These are phyloP conservation scores for Solanum pinnatisectum DNA, from an alignment of 257 asterid species.

Conservation along the genomic window DNA sequence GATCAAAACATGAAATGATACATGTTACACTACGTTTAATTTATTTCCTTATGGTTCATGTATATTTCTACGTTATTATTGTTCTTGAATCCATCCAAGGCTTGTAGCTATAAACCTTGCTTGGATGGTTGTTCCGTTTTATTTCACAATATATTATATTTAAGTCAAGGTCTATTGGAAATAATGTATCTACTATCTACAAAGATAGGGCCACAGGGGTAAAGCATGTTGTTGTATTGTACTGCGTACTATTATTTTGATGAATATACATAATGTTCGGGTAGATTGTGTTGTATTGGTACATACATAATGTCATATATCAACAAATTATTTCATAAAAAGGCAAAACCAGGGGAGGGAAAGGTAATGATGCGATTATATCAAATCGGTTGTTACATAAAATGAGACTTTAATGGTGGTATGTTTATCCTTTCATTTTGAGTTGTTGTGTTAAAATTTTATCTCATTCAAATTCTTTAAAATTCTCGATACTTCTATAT, in stretches of 20 bases:
- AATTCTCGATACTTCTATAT: too few species aligned
- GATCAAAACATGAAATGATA: background rate
- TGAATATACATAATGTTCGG: background rate
- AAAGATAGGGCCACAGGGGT: background rate
- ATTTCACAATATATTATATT: background rate
- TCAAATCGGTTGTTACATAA: background rate
- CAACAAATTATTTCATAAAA: too few species aligned
- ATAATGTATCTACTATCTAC: fast-evolving
- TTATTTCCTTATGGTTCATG: background rate
- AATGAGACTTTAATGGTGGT: background rate
- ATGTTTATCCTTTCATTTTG: background rate
- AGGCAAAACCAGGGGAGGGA: background rate
- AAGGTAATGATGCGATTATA: background rate
- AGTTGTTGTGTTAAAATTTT: background rate
- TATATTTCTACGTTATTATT: background rate
- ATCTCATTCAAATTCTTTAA: too few species aligned
- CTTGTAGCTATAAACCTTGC: background rate
- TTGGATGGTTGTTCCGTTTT: background rate
- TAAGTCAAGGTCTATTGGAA: background rate
- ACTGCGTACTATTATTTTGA: background rate
- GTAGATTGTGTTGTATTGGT: background rate
- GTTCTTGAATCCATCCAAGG: background rate
- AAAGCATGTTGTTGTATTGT: background rate
- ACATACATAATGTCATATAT: background rate
- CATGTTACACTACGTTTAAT: background rate